Evolutionary conservation across 208 protist species (phyloP), one percentile per base, ranked within the genome.

Genomic region (Herpetomonas samuelpessoai): DNA sequence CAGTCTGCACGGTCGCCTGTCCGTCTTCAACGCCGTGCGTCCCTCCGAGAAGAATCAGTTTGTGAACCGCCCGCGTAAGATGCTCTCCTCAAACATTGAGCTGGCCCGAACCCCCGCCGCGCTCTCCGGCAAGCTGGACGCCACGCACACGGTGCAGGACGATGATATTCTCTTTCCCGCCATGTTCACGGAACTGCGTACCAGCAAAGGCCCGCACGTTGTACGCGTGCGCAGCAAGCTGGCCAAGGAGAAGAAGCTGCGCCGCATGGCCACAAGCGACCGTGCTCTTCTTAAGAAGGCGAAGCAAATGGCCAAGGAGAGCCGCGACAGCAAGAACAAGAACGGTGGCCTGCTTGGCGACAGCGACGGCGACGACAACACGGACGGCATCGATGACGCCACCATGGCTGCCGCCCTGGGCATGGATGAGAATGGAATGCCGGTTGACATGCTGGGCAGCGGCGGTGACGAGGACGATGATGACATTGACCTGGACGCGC

Each of bases 11-110:
- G 88, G 88, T 9, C 79, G 88, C 18, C 67, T 92, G 31, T 83
- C 82, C 54, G 81, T 91, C 73, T 95, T 95, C 71, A 80, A 88
- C 61, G 55, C 72, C 1, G 83, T 91, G 45, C 79, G 78, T 35
- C 88, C 88, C 12, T 83, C 79, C 30, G 78, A 90, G 68, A 67
- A 72, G 31, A 63, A 82, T 60, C 49, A 70, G 7, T 88, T 89
- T 51, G 66, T 78, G 28, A 91, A 89, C 48, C 66, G 75, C 18
- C 55, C 73, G 2, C 68, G 79, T 2, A 57, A 72, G 62, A 62
- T 57, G n/a, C 45, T 71, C 24, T 60, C 38, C 29, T 88, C 81
- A 18, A 88, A 88, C 29, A 3, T 86, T 3, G 79, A 86, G 58
- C 58, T 63, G 61, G 67, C 39, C 27, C 62, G 50, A 2, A 35